Conservation (phyloP, 768 basidiomycete genomes). For the Thelephora aurantiotincta region DNA sequence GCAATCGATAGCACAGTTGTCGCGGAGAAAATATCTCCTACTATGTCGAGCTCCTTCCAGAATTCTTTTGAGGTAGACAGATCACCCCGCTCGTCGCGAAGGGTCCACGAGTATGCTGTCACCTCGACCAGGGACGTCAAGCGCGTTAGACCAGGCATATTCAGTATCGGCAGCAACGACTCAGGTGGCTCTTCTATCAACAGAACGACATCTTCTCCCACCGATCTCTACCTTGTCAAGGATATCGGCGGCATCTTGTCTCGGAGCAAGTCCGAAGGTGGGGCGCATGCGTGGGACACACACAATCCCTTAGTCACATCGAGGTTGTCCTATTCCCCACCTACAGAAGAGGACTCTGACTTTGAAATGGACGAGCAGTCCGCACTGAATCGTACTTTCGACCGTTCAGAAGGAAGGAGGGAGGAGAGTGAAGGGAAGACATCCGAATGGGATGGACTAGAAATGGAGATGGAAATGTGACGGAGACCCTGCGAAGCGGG, state of each 20-base stretch:
- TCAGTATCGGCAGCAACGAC: constrained; percentile 18
- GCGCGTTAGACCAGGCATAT: constrained; percentile 43
- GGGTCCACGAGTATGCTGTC: too few relatives aligned
- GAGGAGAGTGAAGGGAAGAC: constrained; percentile 28
- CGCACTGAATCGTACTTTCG: constrained; percentile 5
- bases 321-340: not conserved
- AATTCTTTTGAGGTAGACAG: constrained; percentile 32
- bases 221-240: too few relatives aligned
- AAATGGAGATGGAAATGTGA: constrained; percentile 63
- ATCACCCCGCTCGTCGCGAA: constrained; percentile 10
- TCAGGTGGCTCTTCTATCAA: too few relatives aligned
- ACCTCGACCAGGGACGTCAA: constrained; percentile 25
- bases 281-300: too few relatives aligned
- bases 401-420: not conserved
- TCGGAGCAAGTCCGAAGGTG: too few relatives aligned
- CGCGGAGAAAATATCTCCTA: constrained; percentile 9
- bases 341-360: not conserved
- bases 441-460: constrained; percentile 34
- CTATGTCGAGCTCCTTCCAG: constrained; percentile 38
- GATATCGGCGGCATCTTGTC: too few relatives aligned
- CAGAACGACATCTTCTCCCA: too few relatives aligned
- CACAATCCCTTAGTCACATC: too few relatives aligned
- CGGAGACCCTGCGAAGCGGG: not conserved
- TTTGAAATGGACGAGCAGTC: constrained; percentile 14
- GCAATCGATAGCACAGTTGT: constrained; percentile 3